phyloP scores from a whole-genome alignment of 2,329 filamentous ascomycete genomes.

The Diaporthe ampelina region DNA sequence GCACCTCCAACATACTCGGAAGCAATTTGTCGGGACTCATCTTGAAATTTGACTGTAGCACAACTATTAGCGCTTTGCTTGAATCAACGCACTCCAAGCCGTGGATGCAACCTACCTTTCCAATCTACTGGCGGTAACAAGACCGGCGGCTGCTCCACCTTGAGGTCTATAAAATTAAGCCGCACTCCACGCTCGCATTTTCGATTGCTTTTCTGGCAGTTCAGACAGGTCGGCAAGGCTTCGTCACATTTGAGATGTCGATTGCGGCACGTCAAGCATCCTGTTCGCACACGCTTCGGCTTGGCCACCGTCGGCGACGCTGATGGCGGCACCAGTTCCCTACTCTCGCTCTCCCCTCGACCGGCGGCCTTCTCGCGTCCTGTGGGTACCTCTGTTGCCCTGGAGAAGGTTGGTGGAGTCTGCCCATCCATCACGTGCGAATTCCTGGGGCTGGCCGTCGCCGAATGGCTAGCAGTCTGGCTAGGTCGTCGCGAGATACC shows the following conservation, averaged over 20 bases:
- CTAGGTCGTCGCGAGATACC: constrained; percentile 9
- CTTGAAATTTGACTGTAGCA: constrained; percentile 78
- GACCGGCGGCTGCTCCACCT: constrained; percentile 76
- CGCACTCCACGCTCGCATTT: constrained; percentile 88
- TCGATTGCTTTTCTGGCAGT: constrained; percentile 90
- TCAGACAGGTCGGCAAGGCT: constrained; percentile 73
- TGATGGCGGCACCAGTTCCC: constrained; percentile 5
- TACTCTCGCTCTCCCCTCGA: constrained; percentile 20
- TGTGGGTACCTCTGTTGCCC: neutral
- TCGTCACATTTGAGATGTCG: constrained; percentile 94
- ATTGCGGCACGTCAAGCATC: constrained; percentile 91
- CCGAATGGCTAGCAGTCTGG: constrained; percentile 1
- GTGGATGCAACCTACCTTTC: constrained; percentile 61
- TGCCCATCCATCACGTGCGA: neutral
- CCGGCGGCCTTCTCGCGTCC: neutral
- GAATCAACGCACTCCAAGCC: neutral
- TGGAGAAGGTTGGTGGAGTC: constrained; percentile 4
- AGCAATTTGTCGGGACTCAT: constrained; percentile 91
- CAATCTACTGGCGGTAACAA: constrained; percentile 75
- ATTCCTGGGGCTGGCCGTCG: neutral
- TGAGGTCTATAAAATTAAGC: constrained; percentile 92
- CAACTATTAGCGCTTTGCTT: constrained; percentile 33
- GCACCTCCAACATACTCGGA: constrained; percentile 89
- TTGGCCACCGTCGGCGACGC: constrained; percentile 57
- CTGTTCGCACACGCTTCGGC: constrained; percentile 89